Evolutionary conservation across 352 stramenopile genomes (phyloP), one percentile per base, ranked within the genome.

Genomic region (Phytophthora lateralis): DNA sequence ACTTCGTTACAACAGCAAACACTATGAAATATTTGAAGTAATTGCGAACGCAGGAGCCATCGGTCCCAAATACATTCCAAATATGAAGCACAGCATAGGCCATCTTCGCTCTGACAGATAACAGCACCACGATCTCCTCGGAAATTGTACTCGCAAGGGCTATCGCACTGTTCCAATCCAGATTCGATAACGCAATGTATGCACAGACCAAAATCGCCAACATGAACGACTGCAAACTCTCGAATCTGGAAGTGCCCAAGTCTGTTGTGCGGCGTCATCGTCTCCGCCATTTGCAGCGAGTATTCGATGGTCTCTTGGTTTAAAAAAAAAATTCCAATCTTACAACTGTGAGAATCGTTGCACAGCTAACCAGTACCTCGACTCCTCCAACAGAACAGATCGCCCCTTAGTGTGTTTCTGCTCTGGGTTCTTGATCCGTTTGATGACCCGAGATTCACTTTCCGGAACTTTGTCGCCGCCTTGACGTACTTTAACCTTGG

Each of bases 311-410:
- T n/a, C 27, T 30, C 27, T 30, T 10, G 27, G 27, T 9, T 30
- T n/a, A n/a, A n/a, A 7, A 20, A 32, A 1, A 42, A 15, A 56
- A 35, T 6, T n/a, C n/a, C n/a, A n/a, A 21, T n/a, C 18, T 42
- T 42, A 42, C 37, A 63, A 37, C 9, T 63, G 55, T 15, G 55
- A 63, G 15, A 63, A 63, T 49, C n/a, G 55, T n/a, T 63, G 55
- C 55, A 63, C 55, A 37, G 46, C 38, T 29, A 63, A 27, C 55
- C 55, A 63, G 45, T 63, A 63, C 20, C 47, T 63, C 10, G 55
- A 63, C 34, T 63, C 55, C 12, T 63, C 45, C 21, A 63, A 11
- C 29, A 63, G 12, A 29, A 63, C 11, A 2, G 55, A 11, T 18
- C 35, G 18, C 4, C 37, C 34, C 6, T 27, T 49, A 7, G 15